Percentiles rank a stretch among this genome's conserved stretches.
These are phyloP conservation scores for Fonsecaea nubica DNA, from an alignment of 2,329 filamentous ascomycete species.

Conservation along the genomic window DNA sequence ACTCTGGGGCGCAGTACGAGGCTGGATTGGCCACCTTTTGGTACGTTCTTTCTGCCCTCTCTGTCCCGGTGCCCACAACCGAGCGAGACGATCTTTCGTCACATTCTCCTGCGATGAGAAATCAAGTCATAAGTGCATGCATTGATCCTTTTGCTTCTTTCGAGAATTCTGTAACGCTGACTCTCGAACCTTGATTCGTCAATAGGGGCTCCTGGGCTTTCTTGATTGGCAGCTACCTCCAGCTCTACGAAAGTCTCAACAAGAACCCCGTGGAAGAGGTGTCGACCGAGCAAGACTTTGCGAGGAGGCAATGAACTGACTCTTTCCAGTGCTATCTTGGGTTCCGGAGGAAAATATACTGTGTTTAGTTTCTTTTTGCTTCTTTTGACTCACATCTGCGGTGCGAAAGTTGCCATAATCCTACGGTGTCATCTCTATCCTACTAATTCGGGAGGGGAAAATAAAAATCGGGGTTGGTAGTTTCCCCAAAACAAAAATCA, in stretches of 20 bases:
- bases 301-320: neutral
- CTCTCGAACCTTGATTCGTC: neutral
- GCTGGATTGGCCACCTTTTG: slow-evolving; percentile 56
- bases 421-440: too few relatives aligned
- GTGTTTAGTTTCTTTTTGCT: too few relatives aligned
- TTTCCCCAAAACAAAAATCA: too few relatives aligned
- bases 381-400: too few relatives aligned
- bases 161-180: neutral
- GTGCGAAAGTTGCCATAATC: too few relatives aligned
- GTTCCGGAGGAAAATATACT: too few relatives aligned
- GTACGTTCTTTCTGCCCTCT: slow-evolving; percentile 42
- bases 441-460: too few relatives aligned
- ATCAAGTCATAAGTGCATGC: neutral
- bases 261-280: slow-evolving; percentile 54
- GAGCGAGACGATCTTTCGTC: neutral
- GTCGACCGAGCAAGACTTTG: slow-evolving; percentile 11
- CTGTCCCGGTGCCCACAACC: neutral
- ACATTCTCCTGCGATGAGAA: neutral
- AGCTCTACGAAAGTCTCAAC: slow-evolving; percentile 58
- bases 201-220: slow-evolving; percentile 48
- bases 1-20: slow-evolving; percentile 55
- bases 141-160: neutral
- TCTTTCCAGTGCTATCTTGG: too few relatives aligned
- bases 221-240: slow-evolving; percentile 55
- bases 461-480: too few relatives aligned